Evolutionary conservation across 306 rosid genomes (phyloP), one percentile per base, ranked within the genome.

Genomic region (Vigna hirtella): DNA sequence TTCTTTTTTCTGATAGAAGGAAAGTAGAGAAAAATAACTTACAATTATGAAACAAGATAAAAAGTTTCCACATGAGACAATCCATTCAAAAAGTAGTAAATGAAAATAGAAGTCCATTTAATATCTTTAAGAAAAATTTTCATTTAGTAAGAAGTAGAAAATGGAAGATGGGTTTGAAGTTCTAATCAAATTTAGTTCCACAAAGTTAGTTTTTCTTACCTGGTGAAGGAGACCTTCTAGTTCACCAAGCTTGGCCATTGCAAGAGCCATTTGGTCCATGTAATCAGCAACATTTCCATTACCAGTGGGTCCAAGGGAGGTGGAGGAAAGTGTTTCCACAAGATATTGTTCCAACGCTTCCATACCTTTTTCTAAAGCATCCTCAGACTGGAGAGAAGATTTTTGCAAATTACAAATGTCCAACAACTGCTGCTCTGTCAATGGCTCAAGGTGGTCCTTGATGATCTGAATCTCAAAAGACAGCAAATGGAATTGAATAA

Each of bases 251-350:
- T 87, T 86, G 73, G 86, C 67, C 98, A 93, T 93, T 38, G 98
- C 98, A 57, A 88, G 76, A 1, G 97, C 93, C 98, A 93, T 93
- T 74, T 91, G 98, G 22, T 88, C 91, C 98, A 93, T 91, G 88
- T 91, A 93, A 62, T 91, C 96, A 0, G 93, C 87, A 0, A 93
- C 98, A 83, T 88, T 85, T 34, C 87, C 96, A 1, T 88, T 66
- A 66, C 75, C 84, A 22, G 83, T 45, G 5, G 90, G 87, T 32
- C 89, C 87, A 11, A 86, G 52, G 63, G 85, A 78, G 48, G 84
- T 30, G 1, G 94, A 75, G 74, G 96, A 88, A 67, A 90, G 94
- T 32, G 86, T 89, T 16, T 93, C 97, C 2, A 79, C 77, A 47
- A 93, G 91, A 16, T 88, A 75, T 72, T 86, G 93, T 53, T 93